These are phyloP conservation scores for Casuarina equisetifolia DNA, from an alignment of 306 rosid genomes.

Conservation along the genomic window DNA sequence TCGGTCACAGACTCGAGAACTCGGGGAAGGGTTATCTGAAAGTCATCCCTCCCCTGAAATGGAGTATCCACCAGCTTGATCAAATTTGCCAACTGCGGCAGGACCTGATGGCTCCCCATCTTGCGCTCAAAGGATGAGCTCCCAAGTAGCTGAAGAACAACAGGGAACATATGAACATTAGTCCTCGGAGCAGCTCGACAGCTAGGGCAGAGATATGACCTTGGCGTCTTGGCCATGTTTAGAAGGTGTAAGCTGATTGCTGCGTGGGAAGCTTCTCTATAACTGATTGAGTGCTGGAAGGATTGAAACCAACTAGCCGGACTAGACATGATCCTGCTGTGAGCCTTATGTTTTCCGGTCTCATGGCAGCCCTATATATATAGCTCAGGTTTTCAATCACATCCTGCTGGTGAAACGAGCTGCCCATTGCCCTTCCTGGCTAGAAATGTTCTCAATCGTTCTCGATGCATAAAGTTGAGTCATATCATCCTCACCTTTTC, in stretches of 20 bases:
- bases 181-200: too few relatives aligned
- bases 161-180: too few relatives aligned
- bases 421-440: constrained; percentile 92
- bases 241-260: constrained; percentile 88
- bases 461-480: constrained; percentile 93
- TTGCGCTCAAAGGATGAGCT: constrained; percentile 79
- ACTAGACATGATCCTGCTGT: constrained; percentile 97
- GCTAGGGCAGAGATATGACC: constrained; percentile 52
- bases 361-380: constrained; percentile 82
- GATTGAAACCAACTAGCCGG: constrained; percentile 83
- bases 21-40: constrained; percentile 91
- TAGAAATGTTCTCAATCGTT: constrained; percentile 83
- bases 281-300: constrained; percentile 70
- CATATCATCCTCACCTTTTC: constrained; percentile 91
- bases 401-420: constrained; percentile 63
- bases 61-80: constrained; percentile 71
- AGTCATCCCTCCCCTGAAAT: constrained; percentile 98
- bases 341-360: constrained; percentile 91
- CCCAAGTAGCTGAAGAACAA: constrained; percentile 43
- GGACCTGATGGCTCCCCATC: constrained; percentile 67
- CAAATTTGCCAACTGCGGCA: constrained; percentile 80
- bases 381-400: constrained; percentile 75
- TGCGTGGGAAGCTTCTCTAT: constrained; percentile 78
- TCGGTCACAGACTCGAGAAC: constrained; percentile 78
- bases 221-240: constrained; percentile 77